Evolutionary conservation across 2,329 filamentous ascomycete species (phyloP).

Genomic region (Aspergillus awamori): DNA sequence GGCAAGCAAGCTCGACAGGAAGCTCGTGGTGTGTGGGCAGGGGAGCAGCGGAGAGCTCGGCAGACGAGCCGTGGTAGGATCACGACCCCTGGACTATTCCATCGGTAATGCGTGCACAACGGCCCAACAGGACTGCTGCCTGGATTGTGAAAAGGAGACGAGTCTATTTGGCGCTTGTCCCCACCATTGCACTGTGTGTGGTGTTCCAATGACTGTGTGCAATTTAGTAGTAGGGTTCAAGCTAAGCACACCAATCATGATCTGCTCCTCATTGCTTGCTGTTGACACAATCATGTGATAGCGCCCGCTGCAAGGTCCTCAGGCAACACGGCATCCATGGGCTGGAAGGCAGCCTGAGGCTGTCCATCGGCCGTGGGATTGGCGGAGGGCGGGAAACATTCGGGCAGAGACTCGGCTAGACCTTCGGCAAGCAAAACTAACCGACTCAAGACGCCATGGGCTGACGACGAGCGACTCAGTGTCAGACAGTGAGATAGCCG

Average conservation of each 20-base stretch:
- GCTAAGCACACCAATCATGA: neutral
- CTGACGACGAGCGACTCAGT: neutral
- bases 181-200: neutral
- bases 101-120: constrained; percentile 4
- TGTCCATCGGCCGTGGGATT: neutral
- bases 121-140: neutral
- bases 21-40: constrained; percentile 6
- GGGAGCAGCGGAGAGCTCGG: constrained; percentile 25
- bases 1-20: too few species aligned
- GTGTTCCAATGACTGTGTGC: neutral
- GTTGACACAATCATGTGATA: neutral
- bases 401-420: neutral
- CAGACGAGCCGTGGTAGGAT: constrained; percentile 23
- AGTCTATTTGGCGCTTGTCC: too few species aligned
- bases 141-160: neutral
- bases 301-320: neutral
- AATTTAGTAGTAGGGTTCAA: neutral
- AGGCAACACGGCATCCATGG: neutral
- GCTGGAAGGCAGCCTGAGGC: neutral
- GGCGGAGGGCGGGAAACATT: neutral
- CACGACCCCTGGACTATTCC: constrained; percentile 16
- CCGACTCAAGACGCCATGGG: neutral
- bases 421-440: neutral
- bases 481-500: neutral
- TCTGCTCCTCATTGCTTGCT: neutral